Base-by-base conservation (phyloP, 164 flowering plant genomes). In the Annona squamosa region DNA sequence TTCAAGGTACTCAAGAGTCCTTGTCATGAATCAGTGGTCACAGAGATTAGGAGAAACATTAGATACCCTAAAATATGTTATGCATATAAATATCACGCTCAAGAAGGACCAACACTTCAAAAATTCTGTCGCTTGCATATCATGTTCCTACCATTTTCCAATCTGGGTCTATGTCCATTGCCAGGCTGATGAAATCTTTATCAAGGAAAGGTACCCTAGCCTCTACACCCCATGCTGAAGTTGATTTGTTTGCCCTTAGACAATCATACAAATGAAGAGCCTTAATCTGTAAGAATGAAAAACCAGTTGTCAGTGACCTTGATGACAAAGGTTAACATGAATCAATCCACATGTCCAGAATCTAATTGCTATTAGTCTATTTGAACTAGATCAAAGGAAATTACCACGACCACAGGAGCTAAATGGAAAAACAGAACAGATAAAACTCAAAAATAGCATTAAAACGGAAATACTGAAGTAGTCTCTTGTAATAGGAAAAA, bases 181-280 rank as follows among this genome's bases (percentile, higher is more conserved):
- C 99, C 47, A 83, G 63, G 72, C 86, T 78, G 76, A 94, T 84
- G 63, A 94, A 92, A 64, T 88, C 87, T 81, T 94, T 94, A 79
- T 94, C 99, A 68, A 94, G 74, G 78, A 94, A 94, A 65, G 99
- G 99, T 18, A 94, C 99, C 76, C 99, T 97, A 80, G 97, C 99
- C 81, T 94, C 98, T 73, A 94, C 77, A 76, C 99, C 98, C 99
- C 99, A 94, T 67, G 99, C 99, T 75, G 97, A 94, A 81, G 99
- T 94, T 48, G 99, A 81, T 79, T 94, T 94, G 72, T 94, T 94
- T 56, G 99, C 99, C 81, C 99, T 89, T 83, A 94, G 80, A 82
- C 99, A 92, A 82, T 94, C 99, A 79, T 81, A 81, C 48, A 81
- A 79, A 73, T 81, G 81, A 63, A 81, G 78, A 70, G 94, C 87